These are phyloP conservation scores for Pseudoscleropodium purum DNA, from an alignment of 225 moss, liverwort and hornwort genomes.

Conservation along the genomic window DNA sequence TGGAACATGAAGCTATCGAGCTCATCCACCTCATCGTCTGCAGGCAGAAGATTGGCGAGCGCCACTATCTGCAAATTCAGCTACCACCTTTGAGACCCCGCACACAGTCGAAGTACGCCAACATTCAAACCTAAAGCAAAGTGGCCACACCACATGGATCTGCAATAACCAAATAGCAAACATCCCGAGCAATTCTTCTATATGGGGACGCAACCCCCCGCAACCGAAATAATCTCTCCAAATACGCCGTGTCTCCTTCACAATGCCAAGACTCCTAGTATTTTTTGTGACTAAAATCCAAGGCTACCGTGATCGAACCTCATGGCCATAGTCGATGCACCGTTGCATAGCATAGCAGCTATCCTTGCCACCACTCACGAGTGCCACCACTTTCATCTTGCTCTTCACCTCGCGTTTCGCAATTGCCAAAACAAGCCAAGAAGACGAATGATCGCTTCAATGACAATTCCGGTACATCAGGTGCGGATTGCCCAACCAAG, in stretches of 20 bases:
- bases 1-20: constrained; percentile 99
- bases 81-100: not conserved
- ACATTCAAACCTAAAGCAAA: not conserved
- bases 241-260: not conserved
- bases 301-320: constrained; percentile 16
- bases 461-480: not conserved
- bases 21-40: constrained; percentile 77
- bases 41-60: constrained; percentile 82
- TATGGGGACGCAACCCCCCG: not conserved
- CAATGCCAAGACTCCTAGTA: not conserved
- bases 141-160: not conserved
- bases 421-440: not conserved
- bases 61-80: constrained; percentile 67
- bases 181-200: not conserved
- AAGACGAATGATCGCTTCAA: not conserved
- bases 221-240: not conserved
- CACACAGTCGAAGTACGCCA: not conserved
- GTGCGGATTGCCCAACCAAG: not conserved
- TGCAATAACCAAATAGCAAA: not conserved
- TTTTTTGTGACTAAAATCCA: not conserved
- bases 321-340: constrained; percentile 66
- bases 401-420: not conserved
- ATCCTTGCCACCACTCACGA: constrained; percentile 87
- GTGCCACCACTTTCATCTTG: constrained; percentile 86
- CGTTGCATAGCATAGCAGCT: constrained; percentile 91